phyloP scores from a whole-genome alignment of 148 eudicot species.

The Cornus florida region DNA sequence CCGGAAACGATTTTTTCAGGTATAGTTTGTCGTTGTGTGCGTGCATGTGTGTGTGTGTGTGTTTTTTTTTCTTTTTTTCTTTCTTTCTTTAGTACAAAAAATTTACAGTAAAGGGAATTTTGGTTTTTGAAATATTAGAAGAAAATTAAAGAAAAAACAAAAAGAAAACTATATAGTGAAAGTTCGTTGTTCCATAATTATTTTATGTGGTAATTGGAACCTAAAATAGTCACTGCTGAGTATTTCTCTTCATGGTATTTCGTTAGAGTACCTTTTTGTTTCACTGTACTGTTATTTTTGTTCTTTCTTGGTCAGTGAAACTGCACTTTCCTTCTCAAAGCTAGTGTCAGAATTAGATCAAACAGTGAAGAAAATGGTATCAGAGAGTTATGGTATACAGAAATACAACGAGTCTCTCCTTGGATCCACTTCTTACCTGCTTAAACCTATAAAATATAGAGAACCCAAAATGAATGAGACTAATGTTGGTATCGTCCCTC shows the following conservation, averaged over 20 bases:
- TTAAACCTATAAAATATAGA: conserved; percentile 32
- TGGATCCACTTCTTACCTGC: conserved; percentile 35
- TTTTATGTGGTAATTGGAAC: too few species aligned
- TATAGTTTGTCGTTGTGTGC: background rate
- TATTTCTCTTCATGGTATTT: too few species aligned
- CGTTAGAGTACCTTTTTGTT: background rate
- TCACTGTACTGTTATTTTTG: background rate
- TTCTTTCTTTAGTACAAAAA: too few species aligned
- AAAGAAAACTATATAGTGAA: too few species aligned
- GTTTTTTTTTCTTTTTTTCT: too few species aligned
- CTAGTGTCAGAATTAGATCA: conserved; percentile 33
- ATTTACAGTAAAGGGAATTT: too few species aligned
- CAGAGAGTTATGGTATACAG: conserved; percentile 33
- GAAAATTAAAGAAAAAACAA: too few species aligned
- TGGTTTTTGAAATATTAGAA: too few species aligned
- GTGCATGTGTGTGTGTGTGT: too few species aligned
- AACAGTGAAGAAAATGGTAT: too few species aligned
- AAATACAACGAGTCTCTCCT: conserved; percentile 21
- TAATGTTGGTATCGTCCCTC: conserved; percentile 32
- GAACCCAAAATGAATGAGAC: conserved; percentile 17
- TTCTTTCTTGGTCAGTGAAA: conserved; percentile 18
- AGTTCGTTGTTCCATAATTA: too few species aligned
- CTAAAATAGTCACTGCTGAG: too few species aligned
- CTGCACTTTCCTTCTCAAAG: conserved; percentile 21
- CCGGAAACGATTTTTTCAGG: conserved; percentile 36